phyloP scores from a whole-genome alignment of 2,329 filamentous ascomycete species.

The Samsoniella hepiali region DNA sequence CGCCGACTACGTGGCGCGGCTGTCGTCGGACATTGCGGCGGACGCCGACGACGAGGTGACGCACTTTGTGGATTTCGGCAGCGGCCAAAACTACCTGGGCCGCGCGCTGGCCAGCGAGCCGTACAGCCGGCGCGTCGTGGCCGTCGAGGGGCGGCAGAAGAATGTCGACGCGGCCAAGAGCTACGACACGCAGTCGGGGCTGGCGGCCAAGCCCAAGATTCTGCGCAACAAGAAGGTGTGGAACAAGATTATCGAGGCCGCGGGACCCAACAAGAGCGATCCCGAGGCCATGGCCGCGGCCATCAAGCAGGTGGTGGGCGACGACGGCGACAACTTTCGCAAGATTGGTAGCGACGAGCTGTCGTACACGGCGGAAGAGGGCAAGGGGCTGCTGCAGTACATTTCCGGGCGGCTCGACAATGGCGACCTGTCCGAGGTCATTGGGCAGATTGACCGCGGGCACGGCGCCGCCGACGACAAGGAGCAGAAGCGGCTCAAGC shows the following conservation, averaged over 20 bases:
- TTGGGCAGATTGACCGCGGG: conserved; percentile 53
- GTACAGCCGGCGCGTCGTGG: conserved; percentile 83
- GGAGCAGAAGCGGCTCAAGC: conserved; percentile 40
- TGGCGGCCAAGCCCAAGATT: conserved; percentile 69
- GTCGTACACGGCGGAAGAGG: conserved; percentile 55
- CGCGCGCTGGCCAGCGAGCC: conserved; percentile 79
- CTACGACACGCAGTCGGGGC: conserved; percentile 77
- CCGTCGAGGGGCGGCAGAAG: conserved; percentile 80
- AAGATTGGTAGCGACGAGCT: conserved; percentile 27
- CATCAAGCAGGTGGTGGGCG: conserved; percentile 34
- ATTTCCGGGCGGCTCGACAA: conserved; percentile 71
- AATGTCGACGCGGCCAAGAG: conserved; percentile 83
- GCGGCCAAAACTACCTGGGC: conserved; percentile 93
- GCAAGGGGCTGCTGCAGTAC: conserved; percentile 71
- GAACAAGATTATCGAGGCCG: conserved; percentile 46
- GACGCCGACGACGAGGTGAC: conserved; percentile 58
- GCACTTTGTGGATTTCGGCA: conserved; percentile 93
- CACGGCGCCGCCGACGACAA: conserved; percentile 23
- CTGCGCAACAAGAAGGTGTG: conserved; percentile 83
- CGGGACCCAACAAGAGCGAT: conserved; percentile 38
- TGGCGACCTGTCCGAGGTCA: conserved; percentile 66
- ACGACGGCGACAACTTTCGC: conserved; percentile 28
- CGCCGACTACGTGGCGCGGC: conserved; percentile 71
- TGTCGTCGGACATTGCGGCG: conserved; percentile 56
- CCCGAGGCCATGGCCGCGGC: conserved; percentile 33